phyloP scores from a whole-genome alignment of 495 filamentous ascomycete genomes.

The Podospora anserina region DNA sequence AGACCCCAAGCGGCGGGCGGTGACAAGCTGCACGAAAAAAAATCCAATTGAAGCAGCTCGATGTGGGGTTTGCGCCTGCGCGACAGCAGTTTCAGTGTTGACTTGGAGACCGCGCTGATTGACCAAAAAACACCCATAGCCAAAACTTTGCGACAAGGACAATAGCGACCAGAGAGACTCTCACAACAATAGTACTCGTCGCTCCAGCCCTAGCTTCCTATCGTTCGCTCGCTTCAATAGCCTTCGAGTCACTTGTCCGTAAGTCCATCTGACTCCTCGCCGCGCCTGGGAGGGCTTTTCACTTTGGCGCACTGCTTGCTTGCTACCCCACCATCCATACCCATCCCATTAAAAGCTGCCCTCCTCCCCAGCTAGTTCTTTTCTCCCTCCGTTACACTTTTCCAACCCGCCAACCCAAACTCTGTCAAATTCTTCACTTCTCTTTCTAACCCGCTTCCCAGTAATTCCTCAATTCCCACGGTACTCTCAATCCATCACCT shows the following conservation, averaged over 20 bases:
- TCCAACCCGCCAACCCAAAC: not conserved
- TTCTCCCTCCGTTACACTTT: constrained; percentile 4
- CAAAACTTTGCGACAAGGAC: not conserved
- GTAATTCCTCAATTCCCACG: not conserved
- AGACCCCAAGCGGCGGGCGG: constrained; percentile 14
- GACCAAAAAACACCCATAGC: not conserved
- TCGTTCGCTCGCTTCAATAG: not conserved
- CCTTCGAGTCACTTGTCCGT: not conserved
- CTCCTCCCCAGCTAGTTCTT: constrained; percentile 11
- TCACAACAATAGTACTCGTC: not conserved
- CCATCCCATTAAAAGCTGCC: constrained; percentile 16
- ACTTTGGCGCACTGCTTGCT: constrained; percentile 3
- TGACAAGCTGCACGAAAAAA: constrained; percentile 19
- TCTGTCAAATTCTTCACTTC: not conserved
- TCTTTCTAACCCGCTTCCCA: not conserved
- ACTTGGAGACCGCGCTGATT: constrained; percentile 6
- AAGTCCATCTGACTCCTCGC: constrained; percentile 17
- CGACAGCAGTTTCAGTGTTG: not conserved
- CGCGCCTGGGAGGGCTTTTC: constrained; percentile 10
- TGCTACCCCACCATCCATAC: constrained; percentile 21
- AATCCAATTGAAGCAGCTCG: constrained; percentile 9
- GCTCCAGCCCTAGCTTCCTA: not conserved
- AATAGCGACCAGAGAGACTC: not conserved
- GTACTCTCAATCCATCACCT: not conserved
- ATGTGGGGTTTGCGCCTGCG: constrained; percentile 5